Conservation (phyloP, 805 yeast genomes). For the Metschnikowia rubicola region DNA sequence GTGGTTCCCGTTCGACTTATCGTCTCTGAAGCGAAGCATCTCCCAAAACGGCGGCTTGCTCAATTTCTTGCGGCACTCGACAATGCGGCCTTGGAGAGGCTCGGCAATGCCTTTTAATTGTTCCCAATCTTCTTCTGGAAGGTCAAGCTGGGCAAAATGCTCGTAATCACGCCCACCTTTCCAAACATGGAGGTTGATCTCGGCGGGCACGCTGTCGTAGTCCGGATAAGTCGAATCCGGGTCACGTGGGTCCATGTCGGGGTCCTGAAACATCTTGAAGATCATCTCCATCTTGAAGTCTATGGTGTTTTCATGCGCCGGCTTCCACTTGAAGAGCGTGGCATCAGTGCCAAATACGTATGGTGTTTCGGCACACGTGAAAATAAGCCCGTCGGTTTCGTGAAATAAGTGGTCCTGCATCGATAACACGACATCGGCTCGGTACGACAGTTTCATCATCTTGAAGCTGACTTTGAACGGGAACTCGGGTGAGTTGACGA, state of each 20-base stretch:
- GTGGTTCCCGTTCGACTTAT: constrained; percentile 86
- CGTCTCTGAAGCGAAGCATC: constrained; percentile 86
- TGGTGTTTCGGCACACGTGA: constrained; percentile 86
- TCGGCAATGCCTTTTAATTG: constrained; percentile 62
- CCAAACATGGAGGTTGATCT: constrained; percentile 70
- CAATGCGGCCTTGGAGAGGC: constrained; percentile 85
- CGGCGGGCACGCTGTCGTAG: constrained; percentile 73
- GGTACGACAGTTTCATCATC: constrained; percentile 80
- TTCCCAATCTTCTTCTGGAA: constrained; percentile 78
- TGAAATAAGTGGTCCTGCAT: constrained; percentile 74
- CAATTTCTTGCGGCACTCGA: constrained; percentile 72
- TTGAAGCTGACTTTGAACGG: constrained; percentile 87
- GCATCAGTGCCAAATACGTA: constrained; percentile 87
- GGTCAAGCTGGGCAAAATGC: constrained; percentile 60
- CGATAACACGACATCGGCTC: constrained; percentile 69
- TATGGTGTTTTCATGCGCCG: constrained; percentile 90
- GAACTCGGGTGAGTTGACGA: constrained; percentile 57
- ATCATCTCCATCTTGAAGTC: constrained; percentile 74
- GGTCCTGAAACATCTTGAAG: constrained; percentile 58
- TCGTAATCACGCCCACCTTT: constrained; percentile 61
- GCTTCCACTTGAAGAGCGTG: constrained; percentile 91
- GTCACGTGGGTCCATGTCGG: constrained; percentile 61
- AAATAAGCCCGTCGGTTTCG: constrained; percentile 89
- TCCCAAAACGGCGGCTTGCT: constrained; percentile 67
- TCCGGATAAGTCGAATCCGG: constrained; percentile 71